A percentile compares a stretch with the other conserved stretches of the same genome.
phyloP scores from a whole-genome alignment of 805 yeast genomes.

The Novakomyces olei region DNA sequence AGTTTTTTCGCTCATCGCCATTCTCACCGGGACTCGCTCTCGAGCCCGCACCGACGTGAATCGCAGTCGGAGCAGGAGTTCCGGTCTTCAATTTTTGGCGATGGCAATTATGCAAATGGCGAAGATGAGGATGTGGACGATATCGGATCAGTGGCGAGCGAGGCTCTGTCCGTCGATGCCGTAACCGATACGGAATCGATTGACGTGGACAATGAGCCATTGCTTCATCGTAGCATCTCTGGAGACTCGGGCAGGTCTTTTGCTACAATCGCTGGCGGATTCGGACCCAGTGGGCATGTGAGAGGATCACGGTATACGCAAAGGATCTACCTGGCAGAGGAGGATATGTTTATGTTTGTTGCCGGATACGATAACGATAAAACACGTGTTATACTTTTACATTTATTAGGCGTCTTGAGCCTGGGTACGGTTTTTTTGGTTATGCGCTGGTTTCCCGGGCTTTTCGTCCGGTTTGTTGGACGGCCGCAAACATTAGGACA shows the following conservation, averaged over 20 bases:
- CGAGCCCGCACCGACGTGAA: constrained; percentile 5
- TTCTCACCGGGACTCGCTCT: constrained; percentile 7
- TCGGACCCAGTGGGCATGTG: constrained; percentile 3
- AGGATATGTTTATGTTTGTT: constrained; percentile 79
- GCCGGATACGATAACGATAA: constrained; percentile 58
- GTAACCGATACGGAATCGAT: constrained; percentile 8
- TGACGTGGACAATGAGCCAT: constrained; percentile 11
- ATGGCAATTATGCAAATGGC: no score
- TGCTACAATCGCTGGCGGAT: no score
- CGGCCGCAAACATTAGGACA: constrained; percentile 43
- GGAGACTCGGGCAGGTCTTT: constrained; percentile 22
- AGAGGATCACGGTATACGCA: constrained; percentile 26
- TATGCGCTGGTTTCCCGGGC: constrained; percentile 70
- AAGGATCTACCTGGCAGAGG: constrained; percentile 82
- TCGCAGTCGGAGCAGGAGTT: no score
- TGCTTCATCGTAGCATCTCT: constrained; percentile 23
- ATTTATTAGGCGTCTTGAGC: constrained; percentile 32
- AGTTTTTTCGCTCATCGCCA: constrained; percentile 11
- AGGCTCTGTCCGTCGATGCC: constrained; percentile 1
- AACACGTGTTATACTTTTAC: constrained; percentile 27
- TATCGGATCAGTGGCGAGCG: neutral
- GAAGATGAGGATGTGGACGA: constrained; percentile 1
- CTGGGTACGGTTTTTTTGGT: constrained; percentile 53
- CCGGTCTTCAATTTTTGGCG: no score
- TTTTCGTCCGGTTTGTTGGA: constrained; percentile 47